Percentiles rank a stretch among this genome's conserved stretches.
Conservation (phyloP, 202 grass and related monocot species). For the Tripidium arundinaceum region DNA sequence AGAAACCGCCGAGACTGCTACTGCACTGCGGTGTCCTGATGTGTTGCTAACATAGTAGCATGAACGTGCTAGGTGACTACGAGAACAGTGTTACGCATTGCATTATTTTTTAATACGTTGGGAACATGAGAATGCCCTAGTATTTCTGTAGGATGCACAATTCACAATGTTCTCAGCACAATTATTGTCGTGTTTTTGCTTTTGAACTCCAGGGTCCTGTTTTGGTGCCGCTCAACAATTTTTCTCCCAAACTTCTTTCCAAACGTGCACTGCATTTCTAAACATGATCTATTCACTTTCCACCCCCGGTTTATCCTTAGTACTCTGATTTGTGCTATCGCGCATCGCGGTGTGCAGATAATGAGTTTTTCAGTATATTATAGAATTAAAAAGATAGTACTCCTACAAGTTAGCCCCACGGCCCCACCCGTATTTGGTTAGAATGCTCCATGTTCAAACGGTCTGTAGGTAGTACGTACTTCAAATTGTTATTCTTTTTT, state of each 20-base stretch:
- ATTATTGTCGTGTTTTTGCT: not conserved
- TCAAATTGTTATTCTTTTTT: no score
- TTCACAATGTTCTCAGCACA: not conserved
- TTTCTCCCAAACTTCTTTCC: not conserved
- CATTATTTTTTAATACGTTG: not conserved
- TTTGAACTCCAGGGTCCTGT: not conserved
- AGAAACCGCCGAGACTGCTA: not conserved
- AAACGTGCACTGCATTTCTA: not conserved
- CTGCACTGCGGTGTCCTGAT: not conserved
- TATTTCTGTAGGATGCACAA: not conserved
- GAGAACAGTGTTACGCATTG: not conserved
- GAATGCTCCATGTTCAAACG: no score
- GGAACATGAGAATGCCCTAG: no score
- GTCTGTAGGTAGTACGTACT: no score
- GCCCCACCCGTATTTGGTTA: no score
- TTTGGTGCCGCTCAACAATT: not conserved
- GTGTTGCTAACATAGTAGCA: constrained; percentile 6
- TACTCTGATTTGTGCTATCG: no score
- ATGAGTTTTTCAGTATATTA: no score
- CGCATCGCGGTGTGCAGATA: no score
- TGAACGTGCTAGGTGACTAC: not conserved
- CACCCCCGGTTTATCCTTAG: not conserved
- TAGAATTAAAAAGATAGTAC: no score
- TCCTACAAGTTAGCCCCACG: no score
- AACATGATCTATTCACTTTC: not conserved